These are phyloP conservation scores for Xerocomus amazonicus DNA, from an alignment of 1,284 basidiomycete genomes.

Conservation along the genomic window DNA sequence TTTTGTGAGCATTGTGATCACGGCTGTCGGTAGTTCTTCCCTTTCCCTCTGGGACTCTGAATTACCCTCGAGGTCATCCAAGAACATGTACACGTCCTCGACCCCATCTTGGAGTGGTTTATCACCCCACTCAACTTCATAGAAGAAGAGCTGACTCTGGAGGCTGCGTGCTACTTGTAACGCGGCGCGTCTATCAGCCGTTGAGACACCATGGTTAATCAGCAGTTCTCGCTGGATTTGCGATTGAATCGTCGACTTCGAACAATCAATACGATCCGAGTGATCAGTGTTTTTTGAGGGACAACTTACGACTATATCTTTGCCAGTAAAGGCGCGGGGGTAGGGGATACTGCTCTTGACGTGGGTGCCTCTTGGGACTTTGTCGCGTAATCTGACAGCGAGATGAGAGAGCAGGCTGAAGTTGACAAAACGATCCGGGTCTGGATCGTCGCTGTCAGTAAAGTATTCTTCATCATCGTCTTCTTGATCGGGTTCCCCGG, in stretches of 20 bases:
- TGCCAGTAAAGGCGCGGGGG: conserved; percentile 84
- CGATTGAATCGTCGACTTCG: conserved; percentile 75
- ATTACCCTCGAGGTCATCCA: conserved; percentile 77
- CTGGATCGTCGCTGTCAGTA: conserved; percentile 69
- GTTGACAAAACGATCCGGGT: conserved; percentile 80
- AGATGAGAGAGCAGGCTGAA: conserved; percentile 84
- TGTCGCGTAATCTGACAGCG: conserved; percentile 83
- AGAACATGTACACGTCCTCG: conserved; percentile 95
- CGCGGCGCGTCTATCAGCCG: conserved; percentile 75
- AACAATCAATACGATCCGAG: conserved; percentile 5
- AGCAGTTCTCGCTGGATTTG: conserved; percentile 71
- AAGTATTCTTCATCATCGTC: conserved; percentile 53
- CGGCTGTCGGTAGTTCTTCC: conserved; percentile 82
- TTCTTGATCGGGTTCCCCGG: conserved; percentile 47
- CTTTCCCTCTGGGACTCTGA: conserved; percentile 55
- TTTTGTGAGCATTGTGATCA: conserved; percentile 74
- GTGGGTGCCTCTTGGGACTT: conserved; percentile 81
- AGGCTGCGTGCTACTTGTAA: conserved; percentile 85
- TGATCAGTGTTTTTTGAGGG: background rate
- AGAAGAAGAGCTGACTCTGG: conserved; percentile 91
- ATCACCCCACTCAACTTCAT: conserved; percentile 95
- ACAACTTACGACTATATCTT: conserved; percentile 83
- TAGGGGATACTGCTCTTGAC: conserved; percentile 90
- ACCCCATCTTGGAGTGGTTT: conserved; percentile 83
- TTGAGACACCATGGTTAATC: conserved; percentile 66